Percentiles rank a stretch among this genome's conserved stretches.
These are phyloP conservation scores for Talaromyces ruber DNA, from an alignment of 495 filamentous ascomycete species.

Conservation along the genomic window DNA sequence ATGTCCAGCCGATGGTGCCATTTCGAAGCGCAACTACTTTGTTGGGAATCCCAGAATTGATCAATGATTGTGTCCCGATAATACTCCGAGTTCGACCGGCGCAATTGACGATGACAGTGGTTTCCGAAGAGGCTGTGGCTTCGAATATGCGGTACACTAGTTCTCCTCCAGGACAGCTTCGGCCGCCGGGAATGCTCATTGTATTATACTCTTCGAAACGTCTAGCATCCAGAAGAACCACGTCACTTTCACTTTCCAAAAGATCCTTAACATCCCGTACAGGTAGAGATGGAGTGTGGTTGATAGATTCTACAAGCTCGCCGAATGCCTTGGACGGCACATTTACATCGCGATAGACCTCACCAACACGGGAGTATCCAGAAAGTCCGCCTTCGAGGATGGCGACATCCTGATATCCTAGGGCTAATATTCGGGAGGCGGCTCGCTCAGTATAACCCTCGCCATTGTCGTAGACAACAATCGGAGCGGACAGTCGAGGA, in stretches of 20 bases:
- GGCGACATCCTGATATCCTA: too few species aligned
- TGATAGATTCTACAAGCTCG: slow-evolving; percentile 20
- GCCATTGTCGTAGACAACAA: too few species aligned
- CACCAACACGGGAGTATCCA: slow-evolving; percentile 12
- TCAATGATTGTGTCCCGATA: slow-evolving; percentile 16
- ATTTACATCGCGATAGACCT: slow-evolving; percentile 21
- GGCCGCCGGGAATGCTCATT: slow-evolving; percentile 19
- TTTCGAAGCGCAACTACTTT: slow-evolving; percentile 18
- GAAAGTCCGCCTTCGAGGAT: slow-evolving; percentile 16
- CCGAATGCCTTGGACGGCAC: slow-evolving; percentile 22
- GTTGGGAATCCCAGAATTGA: slow-evolving; percentile 16
- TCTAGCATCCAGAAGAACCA: slow-evolving; percentile 16
- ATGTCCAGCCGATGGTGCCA: slow-evolving; percentile 21
- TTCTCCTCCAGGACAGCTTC: slow-evolving; percentile 20
- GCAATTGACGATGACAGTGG: slow-evolving; percentile 18
- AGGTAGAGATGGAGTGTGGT: slow-evolving; percentile 17
- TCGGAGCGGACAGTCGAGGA: too few species aligned
- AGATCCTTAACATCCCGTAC: slow-evolving; percentile 14
- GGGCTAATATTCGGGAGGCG: too few species aligned
- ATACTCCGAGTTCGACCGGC: slow-evolving; percentile 21
- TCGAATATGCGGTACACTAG: slow-evolving; percentile 18
- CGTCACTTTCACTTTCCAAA: slow-evolving; percentile 10
- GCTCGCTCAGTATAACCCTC: too few species aligned
- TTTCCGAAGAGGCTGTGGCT: slow-evolving; percentile 14
- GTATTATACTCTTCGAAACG: slow-evolving; percentile 17